Evolutionary conservation across 352 stramenopile genomes (phyloP), one percentile per base, ranked within the genome.

Genomic region (Pythium phragmitis): DNA sequence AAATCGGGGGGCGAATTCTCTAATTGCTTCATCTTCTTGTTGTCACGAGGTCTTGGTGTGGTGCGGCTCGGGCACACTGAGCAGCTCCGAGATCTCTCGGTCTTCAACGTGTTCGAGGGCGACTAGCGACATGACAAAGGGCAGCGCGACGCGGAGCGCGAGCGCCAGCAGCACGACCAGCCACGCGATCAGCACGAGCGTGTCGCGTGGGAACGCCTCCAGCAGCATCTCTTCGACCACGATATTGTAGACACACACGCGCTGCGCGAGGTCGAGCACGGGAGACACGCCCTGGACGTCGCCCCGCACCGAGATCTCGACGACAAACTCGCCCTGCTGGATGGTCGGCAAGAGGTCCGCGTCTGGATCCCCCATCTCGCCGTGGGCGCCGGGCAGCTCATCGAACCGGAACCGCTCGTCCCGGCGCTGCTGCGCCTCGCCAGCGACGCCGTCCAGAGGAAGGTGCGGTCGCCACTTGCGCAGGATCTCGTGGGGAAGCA

Each of bases 141-240:
- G 82, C 5, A 80, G 57, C 6, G 74, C 69, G 56, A 78, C 73
- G 9, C 67, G 74, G 6, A 61, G 51, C 56, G 70, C 77, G 16
- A 75, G 34, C 47, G 58, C 30, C 4, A 90, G 51, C 30, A 87
- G 47, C 6, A 86, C 4, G 13, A 85, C 8, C 7, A 90, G 52
- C 80, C 83, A 90, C 37, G 50, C 76, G 13, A 88, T 75, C 2
- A 92, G 67, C 39, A 78, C 61, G 11, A 92, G 54, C 28, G 83
- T 86, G 36, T 80, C 50, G 55, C 60, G 73, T 3, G 83, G 83
- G 33, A 89, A 84, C 28, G 73, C 76, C n/a, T 53, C 71, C 13
- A 88, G 42, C 28, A 90, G 65, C 60, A 92, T 71, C 57, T 92
- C 76, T 49, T 92, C 83, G 19, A 92, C 79, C 13, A 89, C 74